Evolutionary conservation across 1,139 yeast genomes (phyloP).

Genomic region (Taphrina populina): DNA sequence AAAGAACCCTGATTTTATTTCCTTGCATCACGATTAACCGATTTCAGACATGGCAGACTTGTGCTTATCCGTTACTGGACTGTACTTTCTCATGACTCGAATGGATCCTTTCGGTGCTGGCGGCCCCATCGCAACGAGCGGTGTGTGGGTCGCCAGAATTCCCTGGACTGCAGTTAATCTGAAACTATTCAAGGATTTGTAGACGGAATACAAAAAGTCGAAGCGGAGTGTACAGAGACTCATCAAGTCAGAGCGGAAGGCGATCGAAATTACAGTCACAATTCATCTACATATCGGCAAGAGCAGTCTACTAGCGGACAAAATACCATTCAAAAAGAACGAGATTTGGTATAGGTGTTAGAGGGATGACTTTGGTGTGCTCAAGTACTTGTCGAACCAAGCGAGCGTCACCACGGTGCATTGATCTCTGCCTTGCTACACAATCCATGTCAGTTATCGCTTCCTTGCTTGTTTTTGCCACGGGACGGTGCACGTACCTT

Average conservation of each 20-base stretch:
- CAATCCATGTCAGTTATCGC: background rate
- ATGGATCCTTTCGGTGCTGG: conserved; percentile 12
- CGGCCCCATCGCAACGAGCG: background rate
- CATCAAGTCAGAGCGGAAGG: background rate
- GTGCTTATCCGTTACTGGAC: background rate
- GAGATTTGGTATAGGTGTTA: too few species aligned
- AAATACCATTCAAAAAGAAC: too few species aligned
- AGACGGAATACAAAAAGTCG: background rate
- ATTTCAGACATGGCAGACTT: conserved; percentile 1
- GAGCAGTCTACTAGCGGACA: too few species aligned
- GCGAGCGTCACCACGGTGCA: conserved; percentile 17
- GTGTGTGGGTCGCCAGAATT: conserved; percentile 9
- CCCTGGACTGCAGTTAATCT: conserved; percentile 7
- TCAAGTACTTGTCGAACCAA: conserved; percentile 24
- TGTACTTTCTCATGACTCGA: conserved; percentile 3
- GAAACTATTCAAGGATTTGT: conserved; percentile 16
- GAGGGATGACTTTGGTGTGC: too few species aligned
- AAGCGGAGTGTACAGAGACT: background rate
- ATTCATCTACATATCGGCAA: too few species aligned
- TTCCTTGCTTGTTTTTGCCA: background rate
- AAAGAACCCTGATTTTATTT: too few species aligned
- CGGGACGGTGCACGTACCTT: conserved; percentile 1
- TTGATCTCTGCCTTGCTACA: conserved; percentile 9
- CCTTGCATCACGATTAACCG: too few species aligned
- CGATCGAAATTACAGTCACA: too few species aligned